A percentile compares a stretch with the other conserved stretches of the same genome.
Conservation (phyloP, 192 early-diverging fungal genomes). For the Glomus cerebriforme region DNA sequence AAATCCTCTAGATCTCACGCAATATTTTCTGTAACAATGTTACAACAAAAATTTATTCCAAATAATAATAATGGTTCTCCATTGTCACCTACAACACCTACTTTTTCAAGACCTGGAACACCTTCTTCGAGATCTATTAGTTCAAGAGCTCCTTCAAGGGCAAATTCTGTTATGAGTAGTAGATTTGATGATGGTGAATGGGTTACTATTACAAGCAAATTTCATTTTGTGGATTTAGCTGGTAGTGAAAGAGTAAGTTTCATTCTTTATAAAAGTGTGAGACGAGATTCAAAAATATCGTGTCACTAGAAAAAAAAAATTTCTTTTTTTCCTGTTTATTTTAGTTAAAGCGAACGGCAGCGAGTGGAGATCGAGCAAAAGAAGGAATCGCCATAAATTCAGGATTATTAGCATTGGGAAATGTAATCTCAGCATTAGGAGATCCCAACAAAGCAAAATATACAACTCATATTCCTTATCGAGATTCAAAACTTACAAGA, state of each 20-base stretch:
- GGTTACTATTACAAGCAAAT: conserved; percentile 77
- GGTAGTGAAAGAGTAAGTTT: conserved; percentile 84
- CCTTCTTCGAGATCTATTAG: conserved; percentile 29
- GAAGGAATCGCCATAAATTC: conserved; percentile 98
- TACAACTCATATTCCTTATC: conserved; percentile 84
- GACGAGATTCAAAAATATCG: background rate
- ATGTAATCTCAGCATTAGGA: conserved; percentile 94
- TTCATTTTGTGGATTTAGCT: conserved; percentile 98
- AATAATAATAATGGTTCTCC: conserved; percentile 27
- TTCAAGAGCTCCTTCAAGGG: conserved; percentile 7
- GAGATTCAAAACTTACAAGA: conserved; percentile 94
- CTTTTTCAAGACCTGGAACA: conserved; percentile 21
- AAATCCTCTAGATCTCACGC: conserved; percentile 94
- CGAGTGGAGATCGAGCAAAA: conserved; percentile 87
- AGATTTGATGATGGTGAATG: conserved; percentile 54
- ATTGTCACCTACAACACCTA: conserved; percentile 28
- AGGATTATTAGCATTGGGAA: conserved; percentile 92
- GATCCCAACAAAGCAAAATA: conserved; percentile 59
- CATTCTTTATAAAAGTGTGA: background rate
- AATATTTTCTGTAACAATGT: conserved; percentile 90
- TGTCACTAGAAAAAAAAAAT: background rate
- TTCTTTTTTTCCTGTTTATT: background rate
- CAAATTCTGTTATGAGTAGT: conserved; percentile 10
- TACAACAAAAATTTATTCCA: conserved; percentile 67
- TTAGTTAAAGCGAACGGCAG: conserved; percentile 85